Percentiles rank a stretch among this genome's conserved stretches.
Evolutionary conservation across 345 rosid species (phyloP).

Genomic region (Erodium maritimum): DNA sequence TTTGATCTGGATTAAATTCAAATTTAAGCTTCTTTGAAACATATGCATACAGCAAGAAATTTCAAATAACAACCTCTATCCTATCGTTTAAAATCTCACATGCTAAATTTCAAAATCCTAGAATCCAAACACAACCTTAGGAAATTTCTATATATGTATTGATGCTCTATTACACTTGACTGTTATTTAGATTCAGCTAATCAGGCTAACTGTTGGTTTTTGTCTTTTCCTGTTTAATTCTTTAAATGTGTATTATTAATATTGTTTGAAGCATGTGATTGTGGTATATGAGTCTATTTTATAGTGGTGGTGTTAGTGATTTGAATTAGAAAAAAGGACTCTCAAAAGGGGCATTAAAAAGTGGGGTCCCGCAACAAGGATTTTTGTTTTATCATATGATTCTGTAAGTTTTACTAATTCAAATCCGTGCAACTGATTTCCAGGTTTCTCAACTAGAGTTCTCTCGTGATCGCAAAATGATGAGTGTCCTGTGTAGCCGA

Average conservation of each 20-base stretch:
- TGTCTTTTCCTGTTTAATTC: not conserved
- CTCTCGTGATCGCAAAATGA: constrained; percentile 97
- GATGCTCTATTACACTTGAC: not conserved
- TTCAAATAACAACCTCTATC: no score
- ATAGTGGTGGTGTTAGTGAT: no score
- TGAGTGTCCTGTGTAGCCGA: constrained; percentile 87
- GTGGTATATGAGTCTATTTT: not conserved
- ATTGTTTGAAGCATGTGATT: not conserved
- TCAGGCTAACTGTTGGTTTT: no score
- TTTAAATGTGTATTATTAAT: not conserved
- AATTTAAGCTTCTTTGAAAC: no score
- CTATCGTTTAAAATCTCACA: no score
- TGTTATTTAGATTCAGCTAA: not conserved
- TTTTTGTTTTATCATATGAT: not conserved
- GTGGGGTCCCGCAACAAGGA: not conserved
- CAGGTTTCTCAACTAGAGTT: constrained; percentile 87
- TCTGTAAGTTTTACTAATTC: constrained; percentile 3
- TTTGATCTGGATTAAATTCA: no score
- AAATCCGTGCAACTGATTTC: constrained; percentile 12
- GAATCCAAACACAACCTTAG: not conserved
- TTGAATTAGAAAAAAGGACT: no score
- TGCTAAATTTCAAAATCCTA: no score
- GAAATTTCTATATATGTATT: not conserved
- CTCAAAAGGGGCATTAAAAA: no score
- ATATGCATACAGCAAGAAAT: no score